Evolutionary conservation across 768 basidiomycete genomes (phyloP).

Genomic region (Leccinum disarticulatum): DNA sequence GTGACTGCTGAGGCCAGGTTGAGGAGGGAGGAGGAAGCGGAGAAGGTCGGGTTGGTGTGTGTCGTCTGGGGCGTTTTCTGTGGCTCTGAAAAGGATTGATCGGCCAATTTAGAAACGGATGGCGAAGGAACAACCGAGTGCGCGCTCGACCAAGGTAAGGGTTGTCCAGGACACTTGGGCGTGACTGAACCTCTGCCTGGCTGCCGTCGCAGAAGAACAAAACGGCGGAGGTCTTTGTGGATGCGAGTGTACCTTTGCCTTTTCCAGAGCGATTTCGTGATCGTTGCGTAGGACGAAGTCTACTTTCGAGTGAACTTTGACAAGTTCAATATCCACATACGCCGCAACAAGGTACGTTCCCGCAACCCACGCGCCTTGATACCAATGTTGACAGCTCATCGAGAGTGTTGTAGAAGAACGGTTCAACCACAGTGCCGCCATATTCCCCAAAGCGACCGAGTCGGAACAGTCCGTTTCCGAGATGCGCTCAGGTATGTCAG

Average conservation of each 20-base stretch:
- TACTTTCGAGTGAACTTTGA: slow-evolving; percentile 89
- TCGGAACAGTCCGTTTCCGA: no score
- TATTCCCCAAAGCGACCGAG: no score
- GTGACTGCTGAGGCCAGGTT: slow-evolving; percentile 64
- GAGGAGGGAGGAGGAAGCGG: slow-evolving; percentile 67
- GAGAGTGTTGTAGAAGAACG: slow-evolving; percentile 73
- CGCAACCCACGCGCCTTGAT: not conserved
- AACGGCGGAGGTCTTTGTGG: slow-evolving; percentile 52
- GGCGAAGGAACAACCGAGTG: slow-evolving; percentile 42
- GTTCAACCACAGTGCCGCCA: slow-evolving; percentile 77
- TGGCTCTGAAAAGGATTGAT: slow-evolving; percentile 14
- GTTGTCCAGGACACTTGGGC: no score
- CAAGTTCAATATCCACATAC: slow-evolving; percentile 80
- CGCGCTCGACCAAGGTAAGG: no score
- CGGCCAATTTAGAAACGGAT: slow-evolving; percentile 58
- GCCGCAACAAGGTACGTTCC: slow-evolving; percentile 73
- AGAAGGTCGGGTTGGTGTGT: slow-evolving; percentile 67
- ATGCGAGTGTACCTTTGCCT: slow-evolving; percentile 48
- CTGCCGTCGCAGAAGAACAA: slow-evolving; percentile 42
- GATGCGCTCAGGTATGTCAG: no score
- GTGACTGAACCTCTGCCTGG: no score
- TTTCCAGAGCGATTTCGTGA: not conserved
- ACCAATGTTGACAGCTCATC: slow-evolving; percentile 57
- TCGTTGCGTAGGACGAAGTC: slow-evolving; percentile 53
- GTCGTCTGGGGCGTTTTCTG: not conserved